A percentile compares a stretch with the other conserved stretches of the same genome.
phyloP scores from a whole-genome alignment of 768 basidiomycete genomes.

The Leccinum subgranulosum region DNA sequence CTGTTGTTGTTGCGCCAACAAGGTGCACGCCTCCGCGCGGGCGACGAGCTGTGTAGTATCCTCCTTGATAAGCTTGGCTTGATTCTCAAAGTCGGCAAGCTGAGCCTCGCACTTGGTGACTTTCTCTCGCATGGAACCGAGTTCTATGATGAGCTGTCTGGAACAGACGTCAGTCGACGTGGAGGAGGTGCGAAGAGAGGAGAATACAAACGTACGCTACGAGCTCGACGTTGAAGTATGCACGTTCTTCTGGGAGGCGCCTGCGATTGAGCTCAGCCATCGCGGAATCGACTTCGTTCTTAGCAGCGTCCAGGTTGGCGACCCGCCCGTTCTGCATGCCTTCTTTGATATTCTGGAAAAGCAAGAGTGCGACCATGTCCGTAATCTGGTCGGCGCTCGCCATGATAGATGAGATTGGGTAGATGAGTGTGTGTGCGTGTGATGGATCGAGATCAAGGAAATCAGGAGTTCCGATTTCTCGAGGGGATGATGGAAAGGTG shows the following conservation, averaged over 20 bases:
- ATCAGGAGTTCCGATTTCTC: background rate
- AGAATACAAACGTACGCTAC: slow-evolving; percentile 3
- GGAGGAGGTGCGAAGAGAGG: background rate
- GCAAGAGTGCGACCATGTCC: slow-evolving; percentile 3
- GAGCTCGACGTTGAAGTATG: background rate
- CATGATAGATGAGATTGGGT: slow-evolving; percentile 4
- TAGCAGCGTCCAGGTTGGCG: background rate
- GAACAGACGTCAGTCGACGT: background rate
- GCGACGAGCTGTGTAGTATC: slow-evolving; percentile 4
- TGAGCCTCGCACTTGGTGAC: slow-evolving; percentile 8
- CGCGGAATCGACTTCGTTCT: slow-evolving; percentile 11
- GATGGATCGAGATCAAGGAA: background rate
- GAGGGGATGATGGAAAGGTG: background rate
- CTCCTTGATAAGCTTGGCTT: background rate
- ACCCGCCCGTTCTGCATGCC: slow-evolving; percentile 13
- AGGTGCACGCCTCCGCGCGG: slow-evolving; percentile 3
- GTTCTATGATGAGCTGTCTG: slow-evolving; percentile 12
- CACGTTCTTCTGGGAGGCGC: background rate
- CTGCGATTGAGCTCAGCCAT: slow-evolving; percentile 5
- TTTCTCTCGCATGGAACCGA: slow-evolving; percentile 2
- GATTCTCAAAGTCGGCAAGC: slow-evolving; percentile 3
- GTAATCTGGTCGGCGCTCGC: background rate
- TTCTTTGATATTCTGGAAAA: slow-evolving; percentile 10
- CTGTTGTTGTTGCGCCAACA: slow-evolving; percentile 5
- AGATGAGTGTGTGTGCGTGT: background rate